A percentile compares a stretch with the other conserved stretches of the same genome.
Conservation (phyloP, 768 basidiomycete genomes). For the Peribolospora kevripleyi region DNA sequence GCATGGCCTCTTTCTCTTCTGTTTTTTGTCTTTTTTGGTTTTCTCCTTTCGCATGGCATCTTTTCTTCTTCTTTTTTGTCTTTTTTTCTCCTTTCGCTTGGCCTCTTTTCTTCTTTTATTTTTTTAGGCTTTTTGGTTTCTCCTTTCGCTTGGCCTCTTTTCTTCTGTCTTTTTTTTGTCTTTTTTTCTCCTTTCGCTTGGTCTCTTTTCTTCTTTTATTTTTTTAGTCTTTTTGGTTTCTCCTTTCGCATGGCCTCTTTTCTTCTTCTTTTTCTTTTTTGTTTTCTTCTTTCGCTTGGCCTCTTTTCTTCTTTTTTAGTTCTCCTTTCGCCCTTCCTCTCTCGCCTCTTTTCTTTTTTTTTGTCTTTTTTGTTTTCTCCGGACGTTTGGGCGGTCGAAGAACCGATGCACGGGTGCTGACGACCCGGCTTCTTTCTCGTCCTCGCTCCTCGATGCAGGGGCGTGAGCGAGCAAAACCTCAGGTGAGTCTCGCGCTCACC, state of each 20-base stretch:
- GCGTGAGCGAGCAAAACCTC: no score
- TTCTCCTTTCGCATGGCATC: not conserved
- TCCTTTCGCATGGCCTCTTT: not conserved
- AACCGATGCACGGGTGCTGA: no score
- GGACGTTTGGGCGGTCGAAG: no score
- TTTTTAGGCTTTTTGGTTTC: not conserved
- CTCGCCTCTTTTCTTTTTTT: no score
- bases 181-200: not conserved
- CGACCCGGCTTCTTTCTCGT: no score
- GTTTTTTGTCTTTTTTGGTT: not conserved
- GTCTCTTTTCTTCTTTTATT: not conserved
- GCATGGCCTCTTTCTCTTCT: not conserved
- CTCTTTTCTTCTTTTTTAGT: not conserved
- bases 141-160: not conserved
- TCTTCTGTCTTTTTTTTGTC: no score
- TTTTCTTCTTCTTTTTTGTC: not conserved
- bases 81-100: not conserved
- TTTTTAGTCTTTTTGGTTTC: not conserved
- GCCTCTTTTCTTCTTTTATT: not conserved
- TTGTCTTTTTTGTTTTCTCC: no score
- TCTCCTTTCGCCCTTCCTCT: no score
- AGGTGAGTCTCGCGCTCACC: no score
- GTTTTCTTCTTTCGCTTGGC: no score
- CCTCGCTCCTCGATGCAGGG: no score
- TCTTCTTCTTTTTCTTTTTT: no score